Percentiles rank a stretch among this genome's conserved stretches.
These are phyloP conservation scores for Neurospora tetraspora DNA, from an alignment of 495 filamentous ascomycete species.

Conservation along the genomic window DNA sequence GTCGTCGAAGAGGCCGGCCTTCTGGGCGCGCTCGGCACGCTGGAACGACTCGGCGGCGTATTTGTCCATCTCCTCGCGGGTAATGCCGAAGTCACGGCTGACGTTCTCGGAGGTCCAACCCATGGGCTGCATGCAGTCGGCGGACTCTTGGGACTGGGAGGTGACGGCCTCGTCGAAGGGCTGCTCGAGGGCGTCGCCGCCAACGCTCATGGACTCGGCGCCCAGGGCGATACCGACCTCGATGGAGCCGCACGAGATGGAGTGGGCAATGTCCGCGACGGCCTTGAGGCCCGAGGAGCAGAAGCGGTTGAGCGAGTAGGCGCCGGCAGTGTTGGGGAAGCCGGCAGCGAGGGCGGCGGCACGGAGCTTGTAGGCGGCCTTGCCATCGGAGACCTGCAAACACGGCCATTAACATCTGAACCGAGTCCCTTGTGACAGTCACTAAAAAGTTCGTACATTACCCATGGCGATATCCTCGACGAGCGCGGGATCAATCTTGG, in stretches of 20 bases:
- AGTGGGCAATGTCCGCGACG: constrained; percentile 85
- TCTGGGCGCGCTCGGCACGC: constrained; percentile 82
- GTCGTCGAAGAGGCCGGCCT: constrained; percentile 86
- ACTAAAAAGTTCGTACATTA: constrained; percentile 55
- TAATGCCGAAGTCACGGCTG: constrained; percentile 78
- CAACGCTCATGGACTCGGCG: constrained; percentile 74
- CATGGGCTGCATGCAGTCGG: constrained; percentile 90
- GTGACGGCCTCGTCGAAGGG: constrained; percentile 75
- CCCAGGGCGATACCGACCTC: constrained; percentile 81
- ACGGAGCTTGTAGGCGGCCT: constrained; percentile 82
- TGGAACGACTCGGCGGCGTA: constrained; percentile 81
- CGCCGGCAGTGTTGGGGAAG: constrained; percentile 80
- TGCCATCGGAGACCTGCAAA: constrained; percentile 69
- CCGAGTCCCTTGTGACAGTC: neutral
- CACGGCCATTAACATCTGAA: neutral
- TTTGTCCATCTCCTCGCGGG: constrained; percentile 68
- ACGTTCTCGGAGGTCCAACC: constrained; percentile 97
- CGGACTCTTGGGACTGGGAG: constrained; percentile 58
- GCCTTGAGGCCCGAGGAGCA: constrained; percentile 95
- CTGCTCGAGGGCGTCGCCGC: constrained; percentile 53
- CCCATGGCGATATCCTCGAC: constrained; percentile 90
- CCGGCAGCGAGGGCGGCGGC: constrained; percentile 84
- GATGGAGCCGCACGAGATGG: constrained; percentile 72
- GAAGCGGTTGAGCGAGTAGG: constrained; percentile 83
- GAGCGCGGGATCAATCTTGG: constrained; percentile 68